Evolutionary conservation across 2,329 filamentous ascomycete species (phyloP), one percentile per base, ranked within the genome.

Genomic region (Xylaria sp.): DNA sequence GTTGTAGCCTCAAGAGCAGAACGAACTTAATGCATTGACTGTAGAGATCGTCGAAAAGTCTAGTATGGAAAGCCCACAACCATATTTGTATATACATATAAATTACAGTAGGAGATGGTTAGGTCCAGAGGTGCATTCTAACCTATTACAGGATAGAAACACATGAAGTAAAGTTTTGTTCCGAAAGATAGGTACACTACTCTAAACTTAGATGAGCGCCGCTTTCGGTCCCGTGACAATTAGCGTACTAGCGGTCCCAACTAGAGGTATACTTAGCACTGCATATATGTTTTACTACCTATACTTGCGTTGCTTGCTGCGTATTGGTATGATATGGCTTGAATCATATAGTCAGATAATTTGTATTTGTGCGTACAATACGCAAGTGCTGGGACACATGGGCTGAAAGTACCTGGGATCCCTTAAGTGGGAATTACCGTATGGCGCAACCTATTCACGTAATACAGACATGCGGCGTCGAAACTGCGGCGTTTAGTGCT

Each of bases 161-260:
- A 57, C 7, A 33, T 54, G 6, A 1, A 7, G 33, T 36, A 36
- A 2, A 7, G 1, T 28, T 41, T 23, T 31, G 23, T 7, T 25
- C 23, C 55, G 36, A 54, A 18, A 52, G 54, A 36, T 51, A 58
- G 52, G 31, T 25, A 59, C 28, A 31, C 6, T 5, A 28, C 28
- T 28, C 43, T 33, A 61, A 48, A 51, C 57, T 33, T 52, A 63
- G 43, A 63, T 59, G 55, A 59, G 58, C 48, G 31, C 18, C 12
- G 15, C 28, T 51, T 56, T 68, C 62, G 62, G 66, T 68, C 66
- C 62, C 66, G 66, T 55, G 62, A 43, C 25, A 52, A 57, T 43
- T 36, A 68, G 28, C 10, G 46, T 15, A 3, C 46, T 63, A 59
- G 58, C 46, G 13, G 54, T n/a, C 23, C 39, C 5, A 49, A 46